phyloP scores from a whole-genome alignment of 2,329 filamentous ascomycete genomes.

The Ophiostoma pallidulum region DNA sequence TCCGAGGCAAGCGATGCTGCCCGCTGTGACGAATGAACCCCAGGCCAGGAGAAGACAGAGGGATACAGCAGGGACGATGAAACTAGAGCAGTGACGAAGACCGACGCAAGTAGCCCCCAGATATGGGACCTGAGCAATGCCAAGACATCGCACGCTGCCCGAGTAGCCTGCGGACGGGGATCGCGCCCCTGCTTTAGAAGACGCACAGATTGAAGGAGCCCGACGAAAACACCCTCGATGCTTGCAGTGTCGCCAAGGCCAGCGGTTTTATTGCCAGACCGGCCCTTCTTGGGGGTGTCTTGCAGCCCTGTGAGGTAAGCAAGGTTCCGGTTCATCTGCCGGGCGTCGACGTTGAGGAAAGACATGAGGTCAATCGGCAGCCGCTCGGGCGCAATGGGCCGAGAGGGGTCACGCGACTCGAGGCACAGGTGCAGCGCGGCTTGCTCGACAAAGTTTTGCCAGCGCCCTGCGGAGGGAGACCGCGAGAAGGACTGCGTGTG shows the following conservation, averaged over 20 bases:
- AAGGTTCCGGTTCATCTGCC: conserved; percentile 44
- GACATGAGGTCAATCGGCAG: conserved; percentile 39
- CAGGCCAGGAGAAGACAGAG: background rate
- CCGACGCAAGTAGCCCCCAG: background rate
- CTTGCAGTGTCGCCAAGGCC: background rate
- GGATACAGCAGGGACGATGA: conserved; percentile 1
- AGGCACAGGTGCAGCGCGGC: conserved; percentile 39
- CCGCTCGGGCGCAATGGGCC: conserved; percentile 28
- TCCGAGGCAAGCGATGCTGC: too few species aligned
- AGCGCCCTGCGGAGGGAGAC: conserved; percentile 22
- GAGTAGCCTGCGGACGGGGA: background rate
- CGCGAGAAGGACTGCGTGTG: conserved; percentile 32
- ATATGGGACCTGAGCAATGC: background rate
- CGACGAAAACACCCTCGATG: background rate
- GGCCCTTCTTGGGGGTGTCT: conserved; percentile 12
- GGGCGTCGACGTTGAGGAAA: conserved; percentile 41
- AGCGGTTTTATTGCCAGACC: background rate
- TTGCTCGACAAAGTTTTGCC: conserved; percentile 29
- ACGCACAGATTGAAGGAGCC: background rate
- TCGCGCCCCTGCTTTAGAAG: background rate
- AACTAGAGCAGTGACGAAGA: background rate
- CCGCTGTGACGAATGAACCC: background rate
- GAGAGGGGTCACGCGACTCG: conserved; percentile 31
- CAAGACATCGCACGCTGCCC: too few species aligned
- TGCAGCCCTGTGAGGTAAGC: conserved; percentile 37